phyloP scores from a whole-genome alignment of 2,329 filamentous ascomycete genomes.

The Harringtonia lauricola region DNA sequence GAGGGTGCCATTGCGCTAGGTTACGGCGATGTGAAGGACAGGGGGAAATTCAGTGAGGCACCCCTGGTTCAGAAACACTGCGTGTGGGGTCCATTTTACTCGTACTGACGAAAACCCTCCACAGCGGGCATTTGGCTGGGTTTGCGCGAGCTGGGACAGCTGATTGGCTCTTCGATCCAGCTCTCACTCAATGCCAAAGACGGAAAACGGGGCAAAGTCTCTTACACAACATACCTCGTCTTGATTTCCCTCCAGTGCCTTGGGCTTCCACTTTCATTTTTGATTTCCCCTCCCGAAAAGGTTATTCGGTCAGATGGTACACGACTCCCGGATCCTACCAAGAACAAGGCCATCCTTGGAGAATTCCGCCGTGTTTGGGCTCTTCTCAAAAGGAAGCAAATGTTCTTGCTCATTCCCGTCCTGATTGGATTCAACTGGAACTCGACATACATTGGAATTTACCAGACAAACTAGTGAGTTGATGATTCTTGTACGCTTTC shows the following conservation, averaged over 20 bases:
- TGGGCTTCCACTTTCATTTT: constrained; percentile 30
- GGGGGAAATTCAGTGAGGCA: constrained; percentile 26
- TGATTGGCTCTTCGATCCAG: constrained; percentile 39
- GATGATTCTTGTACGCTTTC: background rate
- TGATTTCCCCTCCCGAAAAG: constrained; percentile 33
- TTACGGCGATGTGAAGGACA: constrained; percentile 32
- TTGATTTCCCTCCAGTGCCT: constrained; percentile 33
- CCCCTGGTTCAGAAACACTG: too few relatives aligned
- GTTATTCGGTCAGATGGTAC: constrained; percentile 27
- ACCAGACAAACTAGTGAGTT: constrained; percentile 32
- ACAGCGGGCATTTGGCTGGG: constrained; percentile 40
- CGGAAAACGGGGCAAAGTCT: constrained; percentile 31
- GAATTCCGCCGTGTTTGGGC: constrained; percentile 25
- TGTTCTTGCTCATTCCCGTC: constrained; percentile 36
- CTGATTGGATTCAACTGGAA: constrained; percentile 40
- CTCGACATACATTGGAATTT: constrained; percentile 37
- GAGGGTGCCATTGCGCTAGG: constrained; percentile 26
- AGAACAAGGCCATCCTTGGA: constrained; percentile 24
- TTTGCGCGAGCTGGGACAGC: constrained; percentile 38
- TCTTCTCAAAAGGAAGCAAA: constrained; percentile 29
- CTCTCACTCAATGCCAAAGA: constrained; percentile 34
- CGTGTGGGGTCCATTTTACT: background rate
- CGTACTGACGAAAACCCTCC: background rate
- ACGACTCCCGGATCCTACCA: constrained; percentile 18
- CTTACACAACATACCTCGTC: constrained; percentile 28